Conservation (phyloP, 2,329 filamentous ascomycete species). For the Hymenoscyphus repandus region DNA sequence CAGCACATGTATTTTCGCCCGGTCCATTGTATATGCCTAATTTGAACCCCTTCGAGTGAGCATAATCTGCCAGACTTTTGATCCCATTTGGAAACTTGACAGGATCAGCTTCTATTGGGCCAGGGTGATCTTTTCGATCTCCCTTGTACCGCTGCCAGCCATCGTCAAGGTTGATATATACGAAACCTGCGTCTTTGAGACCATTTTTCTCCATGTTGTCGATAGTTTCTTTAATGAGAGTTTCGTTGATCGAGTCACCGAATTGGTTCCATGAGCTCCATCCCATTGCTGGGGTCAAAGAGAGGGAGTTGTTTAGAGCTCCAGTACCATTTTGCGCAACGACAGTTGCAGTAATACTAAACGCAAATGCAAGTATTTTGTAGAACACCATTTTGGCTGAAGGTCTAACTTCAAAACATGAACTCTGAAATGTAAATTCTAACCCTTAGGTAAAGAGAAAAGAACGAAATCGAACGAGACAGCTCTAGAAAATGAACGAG, state of each 20-base stretch:
- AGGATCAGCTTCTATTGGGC: conserved; percentile 31
- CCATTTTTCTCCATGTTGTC: conserved; percentile 41
- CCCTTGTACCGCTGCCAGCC: conserved; percentile 48
- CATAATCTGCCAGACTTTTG: conserved; percentile 44
- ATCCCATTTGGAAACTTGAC: conserved; percentile 55
- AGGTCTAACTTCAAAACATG: not conserved
- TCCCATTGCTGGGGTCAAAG: conserved; percentile 40
- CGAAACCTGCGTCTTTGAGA: conserved; percentile 46
- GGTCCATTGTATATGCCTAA: conserved; percentile 59
- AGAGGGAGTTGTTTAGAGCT: conserved; percentile 30
- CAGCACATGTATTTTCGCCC: conserved; percentile 31
- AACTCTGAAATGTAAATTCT: not conserved
- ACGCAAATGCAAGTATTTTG: not conserved
- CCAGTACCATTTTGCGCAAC: not conserved
- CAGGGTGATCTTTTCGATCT: conserved; percentile 20
- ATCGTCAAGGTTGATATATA: conserved; percentile 54
- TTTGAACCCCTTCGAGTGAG: conserved; percentile 54
- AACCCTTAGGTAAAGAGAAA: not conserved
- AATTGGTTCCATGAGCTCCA: conserved; percentile 51
- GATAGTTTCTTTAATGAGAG: conserved; percentile 40
- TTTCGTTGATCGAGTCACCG: conserved; percentile 43
- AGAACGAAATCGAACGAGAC: not conserved
- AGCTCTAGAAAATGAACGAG: not conserved
- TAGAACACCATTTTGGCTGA: no score
- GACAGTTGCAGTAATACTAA: not conserved